phyloP scores from a whole-genome alignment of 257 asterid genomes.

The Paulownia fortunei region DNA sequence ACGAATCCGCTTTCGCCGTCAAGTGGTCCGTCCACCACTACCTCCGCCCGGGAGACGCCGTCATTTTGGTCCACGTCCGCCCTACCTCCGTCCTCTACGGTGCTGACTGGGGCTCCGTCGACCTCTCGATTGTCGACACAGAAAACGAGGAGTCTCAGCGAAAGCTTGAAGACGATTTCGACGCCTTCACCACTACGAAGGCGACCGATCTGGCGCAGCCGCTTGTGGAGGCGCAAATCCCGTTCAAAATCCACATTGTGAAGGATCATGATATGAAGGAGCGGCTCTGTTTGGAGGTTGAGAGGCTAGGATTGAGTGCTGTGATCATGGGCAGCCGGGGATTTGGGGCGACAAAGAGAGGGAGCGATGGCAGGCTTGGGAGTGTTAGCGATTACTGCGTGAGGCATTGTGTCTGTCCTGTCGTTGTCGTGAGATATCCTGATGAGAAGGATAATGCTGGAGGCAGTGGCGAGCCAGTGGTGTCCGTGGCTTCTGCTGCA shows the following conservation, averaged over 20 bases:
- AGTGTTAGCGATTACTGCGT: slow-evolving; percentile 98
- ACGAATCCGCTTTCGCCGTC: slow-evolving; percentile 86
- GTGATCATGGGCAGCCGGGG: slow-evolving; percentile 93
- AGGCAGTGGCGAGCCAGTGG: slow-evolving; percentile 47
- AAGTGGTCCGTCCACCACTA: slow-evolving; percentile 84
- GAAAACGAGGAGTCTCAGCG: slow-evolving; percentile 67
- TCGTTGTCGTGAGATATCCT: slow-evolving; percentile 84
- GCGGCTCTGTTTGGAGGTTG: slow-evolving; percentile 86
- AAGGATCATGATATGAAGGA: slow-evolving; percentile 96
- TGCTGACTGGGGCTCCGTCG: slow-evolving; percentile 94
- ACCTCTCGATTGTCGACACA: slow-evolving; percentile 67
- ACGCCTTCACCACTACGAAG: slow-evolving; percentile 73
- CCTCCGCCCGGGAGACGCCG: slow-evolving; percentile 93
- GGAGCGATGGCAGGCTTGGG: slow-evolving; percentile 81
- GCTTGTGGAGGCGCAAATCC: slow-evolving; percentile 82
- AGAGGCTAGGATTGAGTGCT: slow-evolving; percentile 87
- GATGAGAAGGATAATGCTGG: slow-evolving; percentile 64
- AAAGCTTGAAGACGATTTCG: slow-evolving; percentile 81
- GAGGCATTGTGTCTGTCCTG: slow-evolving; percentile 95
- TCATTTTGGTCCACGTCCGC: slow-evolving; percentile 76
- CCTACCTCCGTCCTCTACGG: slow-evolving; percentile 94
- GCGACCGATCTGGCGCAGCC: slow-evolving; percentile 81
- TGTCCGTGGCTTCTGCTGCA: slow-evolving; percentile 65
- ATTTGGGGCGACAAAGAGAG: slow-evolving; percentile 80
- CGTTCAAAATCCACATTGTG: slow-evolving; percentile 85